Conservation (phyloP, 345 rosid species). For the Lumnitzera littorea region DNA sequence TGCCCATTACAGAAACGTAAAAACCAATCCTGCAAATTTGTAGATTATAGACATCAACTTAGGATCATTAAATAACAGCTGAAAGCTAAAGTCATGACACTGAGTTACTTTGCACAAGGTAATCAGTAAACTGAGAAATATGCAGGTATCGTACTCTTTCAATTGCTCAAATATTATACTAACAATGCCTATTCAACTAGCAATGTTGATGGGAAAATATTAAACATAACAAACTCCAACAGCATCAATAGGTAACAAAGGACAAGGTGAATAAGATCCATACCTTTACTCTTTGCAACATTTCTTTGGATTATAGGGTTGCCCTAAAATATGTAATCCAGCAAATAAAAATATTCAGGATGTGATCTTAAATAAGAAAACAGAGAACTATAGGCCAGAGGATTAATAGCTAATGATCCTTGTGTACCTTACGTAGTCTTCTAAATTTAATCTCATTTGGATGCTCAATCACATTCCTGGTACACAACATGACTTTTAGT, state of each 20-base stretch:
- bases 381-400: not conserved
- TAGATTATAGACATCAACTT: too few species aligned
- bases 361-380: not conserved
- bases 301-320: slow-evolving; percentile 65
- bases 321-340: slow-evolving; percentile 42
- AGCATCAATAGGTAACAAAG: not conserved
- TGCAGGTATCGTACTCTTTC: too few species aligned
- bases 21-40: too few species aligned
- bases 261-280: slow-evolving; percentile 2
- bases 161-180: too few species aligned
- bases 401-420: not conserved
- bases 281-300: slow-evolving; percentile 58
- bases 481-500: slow-evolving; percentile 2
- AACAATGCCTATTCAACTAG: too few species aligned
- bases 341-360: not conserved
- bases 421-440: slow-evolving; percentile 69
- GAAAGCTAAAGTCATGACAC: too few species aligned
- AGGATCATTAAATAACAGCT: too few species aligned
- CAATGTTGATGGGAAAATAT: not conserved
- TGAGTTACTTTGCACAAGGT: too few species aligned
- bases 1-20: too few species aligned
- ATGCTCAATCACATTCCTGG: slow-evolving; percentile 76
- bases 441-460: slow-evolving; percentile 66
- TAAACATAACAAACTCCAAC: not conserved
- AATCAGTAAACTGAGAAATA: too few species aligned